These are phyloP conservation scores for Abelmoschus esculentus DNA, from an alignment of 345 rosid species.

Conservation along the genomic window DNA sequence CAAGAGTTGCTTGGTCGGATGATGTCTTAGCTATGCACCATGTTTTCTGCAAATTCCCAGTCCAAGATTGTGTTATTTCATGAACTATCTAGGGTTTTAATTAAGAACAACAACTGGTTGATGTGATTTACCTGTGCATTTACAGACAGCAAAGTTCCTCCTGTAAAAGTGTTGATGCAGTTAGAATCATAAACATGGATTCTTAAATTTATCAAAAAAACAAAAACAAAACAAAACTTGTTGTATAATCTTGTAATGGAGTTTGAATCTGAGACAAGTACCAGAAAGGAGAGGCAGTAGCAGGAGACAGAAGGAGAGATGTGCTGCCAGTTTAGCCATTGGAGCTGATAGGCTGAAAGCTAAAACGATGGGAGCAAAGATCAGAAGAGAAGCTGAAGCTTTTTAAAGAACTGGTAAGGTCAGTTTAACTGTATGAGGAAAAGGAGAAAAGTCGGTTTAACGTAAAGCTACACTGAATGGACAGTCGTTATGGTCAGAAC, in stretches of 20 bases:
- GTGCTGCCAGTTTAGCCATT: constrained; percentile 19
- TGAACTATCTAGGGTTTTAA: neutral
- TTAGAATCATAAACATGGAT: neutral
- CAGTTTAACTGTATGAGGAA: neutral
- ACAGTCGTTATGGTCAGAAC: neutral
- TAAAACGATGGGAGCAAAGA: neutral
- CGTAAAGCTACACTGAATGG: constrained; percentile 14
- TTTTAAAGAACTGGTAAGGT: neutral
- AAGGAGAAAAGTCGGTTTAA: neutral
- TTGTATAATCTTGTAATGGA: neutral
- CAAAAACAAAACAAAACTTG: neutral
- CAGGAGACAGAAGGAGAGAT: constrained; percentile 12
- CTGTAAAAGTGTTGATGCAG: constrained; percentile 18
- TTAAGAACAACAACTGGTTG: neutral
- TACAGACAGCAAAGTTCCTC: constrained; percentile 19
- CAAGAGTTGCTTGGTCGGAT: constrained; percentile 39
- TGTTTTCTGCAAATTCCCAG: constrained; percentile 30
- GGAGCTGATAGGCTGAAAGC: neutral
- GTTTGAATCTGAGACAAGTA: neutral
- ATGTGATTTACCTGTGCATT: constrained; percentile 38
- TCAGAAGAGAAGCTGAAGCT: neutral
- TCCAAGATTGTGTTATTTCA: neutral
- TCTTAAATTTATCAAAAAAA: neutral
- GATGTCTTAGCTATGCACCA: constrained; percentile 82
- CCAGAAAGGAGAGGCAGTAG: constrained; percentile 26